Evolutionary conservation across 345 rosid species (phyloP), one percentile per base, ranked within the genome.

Genomic region (Salix suchowensis): DNA sequence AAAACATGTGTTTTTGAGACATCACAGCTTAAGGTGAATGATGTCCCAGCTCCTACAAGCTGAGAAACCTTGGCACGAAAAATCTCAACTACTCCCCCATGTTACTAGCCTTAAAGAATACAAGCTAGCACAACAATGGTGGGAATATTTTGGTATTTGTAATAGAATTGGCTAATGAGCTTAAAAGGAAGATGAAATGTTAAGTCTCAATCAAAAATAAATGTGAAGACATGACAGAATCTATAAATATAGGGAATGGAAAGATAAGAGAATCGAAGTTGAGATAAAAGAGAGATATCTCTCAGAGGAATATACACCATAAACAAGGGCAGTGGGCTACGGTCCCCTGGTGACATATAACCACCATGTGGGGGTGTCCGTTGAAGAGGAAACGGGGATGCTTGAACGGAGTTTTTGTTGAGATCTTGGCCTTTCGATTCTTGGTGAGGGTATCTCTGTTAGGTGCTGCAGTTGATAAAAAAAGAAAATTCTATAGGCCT

Each of bases 291-390:
- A 46, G 61, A 58, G 28, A 62, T 10, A 61, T 13, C 66, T 61
- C 55, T 42, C 55, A 65, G 37, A 72, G 68, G 75, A 80, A 80
- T 75, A 79, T 64, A 72, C 68, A 77, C 80, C 77, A 75, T 71
- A 67, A 62, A 68, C 62, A 39, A 54, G 15, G 50, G 58, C 55
- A 74, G 77, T 74, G 82, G 77, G 74, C 80, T 64, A 72, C 78
- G 80, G 78, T 44, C 80, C 80, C 64, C 52, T 40, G 24, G 30
- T 55, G 67, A 30, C 73, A 69, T 50, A 40, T 12, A 65, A 50
- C 60, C 64, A 55, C 75, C 79, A 75, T 75, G 77, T 48, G 73
- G 67, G 77, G 28, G 62, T 44, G 75, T 70, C 58, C 44, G 19
- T 24, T 39, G 42, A 83, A 77, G 71, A 73, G 79, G 71, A 72